Evolutionary conservation across 164 flowering plant genomes (phyloP).

Genomic region (Sedum album): DNA sequence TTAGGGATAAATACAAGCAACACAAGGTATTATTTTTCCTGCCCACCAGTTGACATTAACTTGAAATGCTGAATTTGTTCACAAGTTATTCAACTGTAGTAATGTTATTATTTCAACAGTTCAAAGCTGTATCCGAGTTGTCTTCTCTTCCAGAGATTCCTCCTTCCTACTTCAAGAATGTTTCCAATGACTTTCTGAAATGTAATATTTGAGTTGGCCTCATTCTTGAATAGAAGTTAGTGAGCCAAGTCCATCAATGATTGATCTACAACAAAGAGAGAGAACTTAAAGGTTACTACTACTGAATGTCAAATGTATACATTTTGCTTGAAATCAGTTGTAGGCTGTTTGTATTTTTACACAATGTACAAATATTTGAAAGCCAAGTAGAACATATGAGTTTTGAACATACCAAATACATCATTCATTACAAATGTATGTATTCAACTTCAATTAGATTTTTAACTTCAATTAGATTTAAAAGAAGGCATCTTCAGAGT

Average conservation of each 20-base stretch:
- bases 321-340: background rate
- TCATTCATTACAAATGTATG: too few relatives aligned
- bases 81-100: background rate
- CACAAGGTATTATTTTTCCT: conserved; percentile 25
- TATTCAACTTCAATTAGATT: too few relatives aligned
- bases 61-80: background rate
- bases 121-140: conserved; percentile 28
- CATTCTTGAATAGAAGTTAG: too few relatives aligned
- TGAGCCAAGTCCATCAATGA: background rate
- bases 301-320: background rate
- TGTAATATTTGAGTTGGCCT: background rate
- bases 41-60: background rate
- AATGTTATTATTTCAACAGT: conserved; percentile 15
- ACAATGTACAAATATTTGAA: too few relatives aligned
- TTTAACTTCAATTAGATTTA: too few relatives aligned
- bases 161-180: conserved; percentile 19
- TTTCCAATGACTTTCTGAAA: background rate
- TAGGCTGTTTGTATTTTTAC: too few relatives aligned
- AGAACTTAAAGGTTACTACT: background rate
- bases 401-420: too few relatives aligned
- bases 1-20: conserved; percentile 38
- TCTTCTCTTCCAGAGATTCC: conserved; percentile 31
- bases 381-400: too few relatives aligned
- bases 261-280: background rate
- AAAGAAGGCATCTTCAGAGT: too few relatives aligned